Percentiles rank a stretch among this genome's conserved stretches.
Evolutionary conservation across 2,329 filamentous ascomycete species (phyloP).

Genomic region (Boeremia lycopersici): DNA sequence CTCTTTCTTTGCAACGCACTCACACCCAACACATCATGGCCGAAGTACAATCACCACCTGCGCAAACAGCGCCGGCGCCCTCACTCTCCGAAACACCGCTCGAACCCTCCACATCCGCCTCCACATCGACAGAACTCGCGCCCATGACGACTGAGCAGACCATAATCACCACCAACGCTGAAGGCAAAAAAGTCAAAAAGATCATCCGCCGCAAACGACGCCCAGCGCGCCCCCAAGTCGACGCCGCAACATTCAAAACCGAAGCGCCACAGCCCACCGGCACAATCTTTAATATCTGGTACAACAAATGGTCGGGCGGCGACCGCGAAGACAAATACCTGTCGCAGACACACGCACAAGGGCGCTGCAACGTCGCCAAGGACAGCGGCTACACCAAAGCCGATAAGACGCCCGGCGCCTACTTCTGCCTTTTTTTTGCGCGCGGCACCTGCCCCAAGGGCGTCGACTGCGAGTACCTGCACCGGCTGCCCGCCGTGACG

Average conservation of each 20-base stretch:
- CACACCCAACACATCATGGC: constrained; percentile 31
- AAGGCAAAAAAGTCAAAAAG: constrained; percentile 78
- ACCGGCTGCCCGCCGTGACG: constrained; percentile 82
- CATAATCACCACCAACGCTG: constrained; percentile 46
- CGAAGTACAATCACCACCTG: constrained; percentile 37
- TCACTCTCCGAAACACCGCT: constrained; percentile 12
- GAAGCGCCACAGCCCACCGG: constrained; percentile 91
- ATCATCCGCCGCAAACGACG: constrained; percentile 89
- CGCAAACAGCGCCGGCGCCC: constrained; percentile 23
- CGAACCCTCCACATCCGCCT: constrained; percentile 30
- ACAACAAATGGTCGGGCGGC: constrained; percentile 97
- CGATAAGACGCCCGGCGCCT: constrained; percentile 66
- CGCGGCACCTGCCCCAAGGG: constrained; percentile 83
- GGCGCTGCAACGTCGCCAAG: constrained; percentile 82
- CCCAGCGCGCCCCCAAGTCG: constrained; percentile 88
- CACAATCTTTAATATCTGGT: constrained; percentile 98
- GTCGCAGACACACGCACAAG: constrained; percentile 79
- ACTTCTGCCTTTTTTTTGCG: constrained; percentile 92
- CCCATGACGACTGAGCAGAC: constrained; percentile 35
- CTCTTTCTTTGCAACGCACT: not conserved
- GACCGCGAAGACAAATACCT: constrained; percentile 92
- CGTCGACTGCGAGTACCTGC: constrained; percentile 91
- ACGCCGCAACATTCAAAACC: constrained; percentile 79
- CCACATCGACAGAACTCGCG: constrained; percentile 32
- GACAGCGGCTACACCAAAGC: constrained; percentile 61